Conservation (phyloP, 1,284 basidiomycete genomes). For the Trichosporon coremiiforme region DNA sequence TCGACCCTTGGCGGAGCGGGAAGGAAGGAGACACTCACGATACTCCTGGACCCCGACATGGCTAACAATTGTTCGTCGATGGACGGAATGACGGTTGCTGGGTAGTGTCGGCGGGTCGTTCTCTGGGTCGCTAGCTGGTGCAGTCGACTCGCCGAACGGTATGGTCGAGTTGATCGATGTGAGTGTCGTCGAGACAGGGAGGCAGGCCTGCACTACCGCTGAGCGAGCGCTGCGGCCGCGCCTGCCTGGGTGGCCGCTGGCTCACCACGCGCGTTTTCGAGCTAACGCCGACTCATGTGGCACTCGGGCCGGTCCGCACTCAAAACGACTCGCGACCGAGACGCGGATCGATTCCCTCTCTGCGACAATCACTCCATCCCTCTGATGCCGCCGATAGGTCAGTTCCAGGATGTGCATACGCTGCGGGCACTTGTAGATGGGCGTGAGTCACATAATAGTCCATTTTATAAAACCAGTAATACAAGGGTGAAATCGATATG, state of each 20-base stretch:
- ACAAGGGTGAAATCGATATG: slow-evolving; percentile 3
- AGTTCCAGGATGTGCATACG: background rate
- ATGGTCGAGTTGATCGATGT: slow-evolving; percentile 6
- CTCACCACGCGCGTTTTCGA: slow-evolving; percentile 17
- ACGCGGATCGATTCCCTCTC: background rate
- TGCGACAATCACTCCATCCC: no score
- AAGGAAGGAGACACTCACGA: slow-evolving; percentile 32
- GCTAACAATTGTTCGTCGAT: slow-evolving; percentile 27
- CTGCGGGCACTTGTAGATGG: background rate
- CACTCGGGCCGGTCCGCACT: background rate
- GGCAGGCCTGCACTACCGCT: background rate
- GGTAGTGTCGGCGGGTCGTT: slow-evolving; percentile 4
- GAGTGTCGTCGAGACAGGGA: slow-evolving; percentile 12
- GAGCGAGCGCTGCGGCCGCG: background rate
- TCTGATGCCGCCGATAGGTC: background rate
- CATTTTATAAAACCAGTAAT: slow-evolving; percentile 15
- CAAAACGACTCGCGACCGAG: background rate
- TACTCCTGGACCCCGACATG: slow-evolving; percentile 39
- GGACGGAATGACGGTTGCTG: slow-evolving; percentile 12
- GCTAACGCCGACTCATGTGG: slow-evolving; percentile 17
- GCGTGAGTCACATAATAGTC: slow-evolving; percentile 14
- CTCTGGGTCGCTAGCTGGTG: background rate
- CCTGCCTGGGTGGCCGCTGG: background rate
- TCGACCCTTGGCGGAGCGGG: background rate
- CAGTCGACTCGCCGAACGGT: slow-evolving; percentile 15